Conservation (phyloP, 306 rosid genomes). For the Quercus berberidifolia region DNA sequence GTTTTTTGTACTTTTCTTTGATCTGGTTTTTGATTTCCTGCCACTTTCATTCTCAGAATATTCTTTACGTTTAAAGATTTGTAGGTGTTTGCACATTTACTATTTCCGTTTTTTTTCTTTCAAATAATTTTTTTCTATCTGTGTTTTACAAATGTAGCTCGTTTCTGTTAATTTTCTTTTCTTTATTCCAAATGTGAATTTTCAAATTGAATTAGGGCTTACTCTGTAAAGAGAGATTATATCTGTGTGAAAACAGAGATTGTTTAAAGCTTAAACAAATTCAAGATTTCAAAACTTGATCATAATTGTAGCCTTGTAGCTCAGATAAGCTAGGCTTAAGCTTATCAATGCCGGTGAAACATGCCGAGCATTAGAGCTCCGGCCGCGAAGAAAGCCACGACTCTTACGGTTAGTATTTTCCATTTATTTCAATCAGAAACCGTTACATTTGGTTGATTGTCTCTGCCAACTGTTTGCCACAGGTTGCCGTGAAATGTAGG, state of each 20-base stretch:
- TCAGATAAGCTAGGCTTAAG: not conserved
- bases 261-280: not conserved
- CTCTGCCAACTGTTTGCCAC: slow-evolving; percentile 3
- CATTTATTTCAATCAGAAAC: not conserved
- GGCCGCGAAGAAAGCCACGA: slow-evolving; percentile 48
- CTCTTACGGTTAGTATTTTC: slow-evolving; percentile 46
- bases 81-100: not conserved
- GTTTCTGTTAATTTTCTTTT: no score
- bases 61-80: no score
- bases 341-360: slow-evolving; percentile 35
- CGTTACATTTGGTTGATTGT: not conserved
- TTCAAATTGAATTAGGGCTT: not conserved
- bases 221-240: not conserved
- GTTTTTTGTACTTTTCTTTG: not conserved
- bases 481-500: slow-evolving; percentile 69
- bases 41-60: not conserved
- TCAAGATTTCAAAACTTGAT: not conserved
- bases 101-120: not conserved
- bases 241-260: not conserved
- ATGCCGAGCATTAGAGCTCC: slow-evolving; percentile 67
- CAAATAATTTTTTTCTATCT: not conserved
- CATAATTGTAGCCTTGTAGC: not conserved
- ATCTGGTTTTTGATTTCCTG: not conserved
- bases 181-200: not conserved
- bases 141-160: not conserved